These are phyloP conservation scores for Pelargonium cotyledonis DNA, from an alignment of 441 rosid species.

Conservation along the genomic window DNA sequence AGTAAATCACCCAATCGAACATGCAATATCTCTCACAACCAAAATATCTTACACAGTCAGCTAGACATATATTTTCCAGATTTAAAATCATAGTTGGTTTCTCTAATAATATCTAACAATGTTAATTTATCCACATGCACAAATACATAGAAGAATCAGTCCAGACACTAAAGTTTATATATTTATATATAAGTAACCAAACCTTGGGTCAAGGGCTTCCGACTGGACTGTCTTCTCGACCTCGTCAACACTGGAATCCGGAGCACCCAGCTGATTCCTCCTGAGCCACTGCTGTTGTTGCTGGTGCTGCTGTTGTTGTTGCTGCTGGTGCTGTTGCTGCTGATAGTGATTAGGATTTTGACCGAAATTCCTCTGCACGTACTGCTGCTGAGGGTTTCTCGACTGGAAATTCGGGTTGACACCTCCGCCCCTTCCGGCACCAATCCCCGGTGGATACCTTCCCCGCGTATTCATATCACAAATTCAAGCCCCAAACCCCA, in stretches of 20 bases:
- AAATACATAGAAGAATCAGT: background rate
- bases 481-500: constrained; percentile 2
- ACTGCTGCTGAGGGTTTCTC: constrained; percentile 53
- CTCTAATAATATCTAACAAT: background rate
- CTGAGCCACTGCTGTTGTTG: constrained; percentile 64
- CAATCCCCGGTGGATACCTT: constrained; percentile 89
- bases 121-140: background rate
- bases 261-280: constrained; percentile 47
- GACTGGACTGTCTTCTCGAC: constrained; percentile 75
- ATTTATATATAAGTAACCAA: background rate
- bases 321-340: constrained; percentile 37
- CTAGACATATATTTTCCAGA: background rate
- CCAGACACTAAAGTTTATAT: background rate
- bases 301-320: constrained; percentile 39
- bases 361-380: constrained; percentile 62
- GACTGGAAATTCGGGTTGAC: constrained; percentile 61
- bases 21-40: background rate
- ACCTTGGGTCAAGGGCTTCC: constrained; percentile 79
- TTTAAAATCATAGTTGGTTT: background rate
- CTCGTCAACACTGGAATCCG: constrained; percentile 46
- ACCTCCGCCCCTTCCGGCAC: constrained; percentile 59
- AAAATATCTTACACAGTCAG: background rate
- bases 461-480: constrained; percentile 32
- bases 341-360: constrained; percentile 40
- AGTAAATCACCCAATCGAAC: background rate